Evolutionary conservation across 768 basidiomycete species (phyloP).

Genomic region (Suillus subaureus): DNA sequence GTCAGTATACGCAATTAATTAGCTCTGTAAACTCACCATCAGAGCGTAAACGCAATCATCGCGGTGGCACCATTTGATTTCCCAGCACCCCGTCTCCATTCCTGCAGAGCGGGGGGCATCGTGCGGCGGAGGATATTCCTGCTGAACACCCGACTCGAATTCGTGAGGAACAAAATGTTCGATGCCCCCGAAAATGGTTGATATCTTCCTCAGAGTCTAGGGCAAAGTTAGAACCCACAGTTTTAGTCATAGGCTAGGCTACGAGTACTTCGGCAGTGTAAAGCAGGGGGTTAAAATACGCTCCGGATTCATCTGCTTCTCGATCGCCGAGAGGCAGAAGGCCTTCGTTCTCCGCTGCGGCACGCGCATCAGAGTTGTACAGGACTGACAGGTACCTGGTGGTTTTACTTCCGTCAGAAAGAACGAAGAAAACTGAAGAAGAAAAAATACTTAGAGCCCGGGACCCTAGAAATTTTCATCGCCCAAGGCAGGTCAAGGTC

Average conservation of each 20-base stretch:
- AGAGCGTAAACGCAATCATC: constrained; percentile 76
- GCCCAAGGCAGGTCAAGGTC: constrained; percentile 55
- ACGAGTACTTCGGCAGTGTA: constrained; percentile 59
- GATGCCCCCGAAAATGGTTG: constrained; percentile 62
- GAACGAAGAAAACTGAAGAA: constrained; percentile 5
- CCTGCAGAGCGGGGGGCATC: constrained; percentile 50
- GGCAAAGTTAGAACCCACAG: constrained; percentile 8
- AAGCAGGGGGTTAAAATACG: constrained; percentile 58
- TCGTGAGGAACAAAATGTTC: constrained; percentile 51
- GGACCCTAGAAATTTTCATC: constrained; percentile 61
- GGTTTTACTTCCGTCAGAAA: constrained; percentile 23
- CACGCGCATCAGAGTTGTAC: constrained; percentile 59
- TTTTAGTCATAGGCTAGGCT: background rate
- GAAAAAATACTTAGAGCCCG: constrained; percentile 50
- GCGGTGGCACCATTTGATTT: constrained; percentile 78
- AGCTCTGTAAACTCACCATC: constrained; percentile 50
- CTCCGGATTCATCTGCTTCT: constrained; percentile 30
- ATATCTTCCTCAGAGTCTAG: constrained; percentile 55
- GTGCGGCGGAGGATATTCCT: constrained; percentile 52
- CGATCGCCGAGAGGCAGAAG: constrained; percentile 29
- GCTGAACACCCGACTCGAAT: constrained; percentile 21
- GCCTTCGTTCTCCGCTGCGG: constrained; percentile 14
- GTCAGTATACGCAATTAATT: constrained; percentile 9
- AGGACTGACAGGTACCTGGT: constrained; percentile 43
- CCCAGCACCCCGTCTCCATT: constrained; percentile 71